A percentile compares a stretch with the other conserved stretches of the same genome.
Evolutionary conservation across 331 rosid species (phyloP).

Genomic region (Rhamnella rubrinervis): DNA sequence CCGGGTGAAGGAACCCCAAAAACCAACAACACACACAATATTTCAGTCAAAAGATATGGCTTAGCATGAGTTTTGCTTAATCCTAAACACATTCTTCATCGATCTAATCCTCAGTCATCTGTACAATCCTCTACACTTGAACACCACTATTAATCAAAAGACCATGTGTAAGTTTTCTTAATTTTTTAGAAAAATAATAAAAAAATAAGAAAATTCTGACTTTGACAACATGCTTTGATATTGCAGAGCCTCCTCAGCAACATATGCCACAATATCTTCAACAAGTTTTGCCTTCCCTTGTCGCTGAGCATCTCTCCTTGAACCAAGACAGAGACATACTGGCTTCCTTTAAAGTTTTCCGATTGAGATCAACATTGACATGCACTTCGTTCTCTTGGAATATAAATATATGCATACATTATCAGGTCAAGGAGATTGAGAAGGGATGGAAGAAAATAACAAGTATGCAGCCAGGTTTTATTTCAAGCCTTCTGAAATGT

Average conservation of each 20-base stretch:
- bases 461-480: constrained; percentile 15
- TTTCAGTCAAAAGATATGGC: no score
- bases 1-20: no score
- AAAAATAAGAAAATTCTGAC: constrained; percentile 23
- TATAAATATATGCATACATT: neutral
- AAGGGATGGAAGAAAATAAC: constrained; percentile 11
- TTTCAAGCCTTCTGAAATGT: constrained; percentile 64
- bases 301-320: constrained; percentile 21
- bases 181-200: neutral
- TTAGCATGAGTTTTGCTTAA: constrained; percentile 14
- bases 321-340: constrained; percentile 13
- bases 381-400: constrained; percentile 24
- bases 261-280: constrained; percentile 17
- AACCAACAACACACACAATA: no score
- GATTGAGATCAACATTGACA: constrained; percentile 4
- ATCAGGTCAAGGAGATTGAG: constrained; percentile 24
- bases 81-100: constrained; percentile 44
- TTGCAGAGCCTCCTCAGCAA: constrained; percentile 24
- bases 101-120: constrained; percentile 53
- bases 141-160: constrained; percentile 39
- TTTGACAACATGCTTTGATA: constrained; percentile 30
- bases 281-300: constrained; percentile 22
- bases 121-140: constrained; percentile 65
- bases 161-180: constrained; percentile 15
- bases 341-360: constrained; percentile 16